Evolutionary conservation across 306 rosid genomes (phyloP), one percentile per base, ranked within the genome.

Genomic region (Abrus precatorius): DNA sequence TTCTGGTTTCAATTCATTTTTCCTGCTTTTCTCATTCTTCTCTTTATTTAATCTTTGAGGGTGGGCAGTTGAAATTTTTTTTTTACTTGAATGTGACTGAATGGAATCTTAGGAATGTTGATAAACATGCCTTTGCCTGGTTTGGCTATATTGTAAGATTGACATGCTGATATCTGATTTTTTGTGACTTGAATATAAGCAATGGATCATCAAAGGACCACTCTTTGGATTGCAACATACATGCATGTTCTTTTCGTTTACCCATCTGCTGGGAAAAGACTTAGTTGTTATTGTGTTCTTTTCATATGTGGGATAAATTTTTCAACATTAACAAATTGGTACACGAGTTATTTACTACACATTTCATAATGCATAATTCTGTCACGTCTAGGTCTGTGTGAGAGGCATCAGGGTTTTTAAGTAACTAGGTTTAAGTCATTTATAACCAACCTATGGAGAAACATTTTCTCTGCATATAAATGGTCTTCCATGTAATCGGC

Each of bases 301-400:
- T 82, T 75, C 47, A 67, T 57, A 52, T 48, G 61, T 64, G 12
- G 36, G 62, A 76, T 76, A 72, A 53, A 29, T 77, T 32, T 48
- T 64, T 29, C 43, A 32, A 55, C 72, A 49, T 48, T 70, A 65
- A 41, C 65, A 53, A 27, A 44, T 33, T 44, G 45, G 61, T 44
- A 6, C 55, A 62, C 53, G 54, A 12, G 36, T 55, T n/a, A 43
- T 36, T 27, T 40, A 5, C 14, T 57, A 69, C 6, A 7, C 14
- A 44, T 64, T 44, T 33, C 79, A 14, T 33, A 62, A 55, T 52
- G 61, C 29, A 28, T 49, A 69, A 56, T 52, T 48, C 64, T 59
- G 52, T 45, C 45, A 29, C 28, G 57, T 75, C 13, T 32, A 55
- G n/a, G 52, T 68, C 43, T 82, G 48, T 27, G 65, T 36, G 71